Evolutionary conservation across 2,329 filamentous ascomycete genomes (phyloP), one percentile per base, ranked within the genome.

Genomic region (Simplicillium sp.): DNA sequence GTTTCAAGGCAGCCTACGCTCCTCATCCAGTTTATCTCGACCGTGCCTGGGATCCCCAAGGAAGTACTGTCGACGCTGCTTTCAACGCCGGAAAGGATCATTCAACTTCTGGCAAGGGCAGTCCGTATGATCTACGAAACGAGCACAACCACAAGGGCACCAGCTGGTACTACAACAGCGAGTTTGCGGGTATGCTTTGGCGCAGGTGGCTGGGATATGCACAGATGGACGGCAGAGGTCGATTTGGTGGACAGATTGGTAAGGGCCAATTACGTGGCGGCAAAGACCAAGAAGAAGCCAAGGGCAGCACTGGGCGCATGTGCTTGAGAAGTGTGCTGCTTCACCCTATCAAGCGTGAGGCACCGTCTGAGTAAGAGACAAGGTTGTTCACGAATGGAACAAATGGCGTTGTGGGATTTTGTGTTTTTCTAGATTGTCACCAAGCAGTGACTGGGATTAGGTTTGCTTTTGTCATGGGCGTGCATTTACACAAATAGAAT

Each of bases 71-170:
- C 3, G 84, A 88, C 47, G 69, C 68, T n/a, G 77, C 84, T 8
- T 90, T 94, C 68, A 94, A 94, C 54, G 80, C 76, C 20, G 82
- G 83, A 17, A 67, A 73, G n/a, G 76, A 82, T 50, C 78, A 79
- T 46, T 79, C 75, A 2, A 73, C 79, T 0, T 75, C 80, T 7
- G 77, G 82, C 1, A 66, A 68, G 25, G 79, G 82, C 29, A 82
- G 78, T 32, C 73, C 84, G 7, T 87, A 83, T 50, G 78, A 81
- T 42, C 53, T 71, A 15, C 71, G 75, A 48, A 80, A 87, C 40
- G 87, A 94, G 61, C 84, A 87, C 58, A 89, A 89, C 59, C 87
- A 90, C 65, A 77, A 77, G 51, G 85, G 87, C 12, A 82, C 81
- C 34, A 87, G 75, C 35, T 94, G 85, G 84, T 94, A 90, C 60